Evolutionary conservation across 2,329 filamentous ascomycete genomes (phyloP), one percentile per base, ranked within the genome.

Genomic region (Penicillium occitanis): DNA sequence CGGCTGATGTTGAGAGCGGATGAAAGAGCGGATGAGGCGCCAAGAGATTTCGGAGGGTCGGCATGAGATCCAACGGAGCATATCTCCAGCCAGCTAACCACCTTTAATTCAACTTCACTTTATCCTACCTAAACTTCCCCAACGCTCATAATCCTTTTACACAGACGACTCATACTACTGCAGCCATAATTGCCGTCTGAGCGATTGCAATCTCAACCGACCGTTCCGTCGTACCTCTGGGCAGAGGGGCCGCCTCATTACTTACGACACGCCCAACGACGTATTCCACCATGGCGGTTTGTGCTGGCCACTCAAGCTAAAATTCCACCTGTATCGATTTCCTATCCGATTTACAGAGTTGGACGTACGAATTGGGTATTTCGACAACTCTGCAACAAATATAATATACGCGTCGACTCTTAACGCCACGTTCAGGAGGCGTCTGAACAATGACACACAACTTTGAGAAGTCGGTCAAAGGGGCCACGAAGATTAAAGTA

Each of bases 401-500:
- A 57, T 50, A 48, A 22, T 30, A 17, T 17, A 62, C 35, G 48
- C 61, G 33, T 63, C 61, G 51, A 63, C 48, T 62, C 30, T 63
- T 22, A 30, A 44, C 35, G 28, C 51, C 51, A 40, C 40, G 61
- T 35, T 55, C 35, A 63, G 44, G 59, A 51, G 44, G 40, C 33
- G 55, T 25, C 55, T 65, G 67, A 66, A 74, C 67, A 66, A 78
- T 78, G 77, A 70, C 76, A 53, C 69, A 71, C 83, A 94, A 91
- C 67, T 98, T 98, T 78, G 95, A 99, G 85, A 99, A 98, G 86
- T 96, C 93, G 72, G 95, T 99, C 77, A 98, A 98, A 85, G 95
- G 94, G 82, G 94, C 92, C 73, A 98, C 94, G 74, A 98, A 98
- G 85, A 92, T 96, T 78, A 98, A 97, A 88, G 93, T 93, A 74